Evolutionary conservation across 257 asterid genomes (phyloP), one percentile per base, ranked within the genome.

Genomic region (Nicotiana benthamiana): DNA sequence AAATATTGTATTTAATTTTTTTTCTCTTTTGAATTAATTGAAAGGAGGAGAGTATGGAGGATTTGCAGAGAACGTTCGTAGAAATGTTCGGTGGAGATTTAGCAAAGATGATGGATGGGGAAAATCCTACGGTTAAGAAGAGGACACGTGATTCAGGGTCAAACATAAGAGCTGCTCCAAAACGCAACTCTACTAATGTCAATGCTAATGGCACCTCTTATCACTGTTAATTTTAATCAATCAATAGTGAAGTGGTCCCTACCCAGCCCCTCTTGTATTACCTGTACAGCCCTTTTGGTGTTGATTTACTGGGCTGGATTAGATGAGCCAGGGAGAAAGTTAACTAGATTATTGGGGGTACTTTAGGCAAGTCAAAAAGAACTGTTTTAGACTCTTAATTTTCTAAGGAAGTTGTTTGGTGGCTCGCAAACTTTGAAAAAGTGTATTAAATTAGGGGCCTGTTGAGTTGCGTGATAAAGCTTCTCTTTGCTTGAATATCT

Each of bases 1-100:
- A n/a, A 12, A 1, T 3, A 9, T 51, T 27, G 18, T 12, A 9
- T 17, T 18, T 30, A n/a, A 1, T 5, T 11, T n/a, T n/a, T n/a
- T n/a, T n/a, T n/a, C n/a, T n/a, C n/a, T n/a, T 77, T 15, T 68
- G 54, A 67, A 15, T 65, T 54, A 30, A 54, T 16, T 74, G 24
- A 9, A 83, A 93, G 96, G 97, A 89, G 83, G 98, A 93, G 91
- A 93, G 95, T 83, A 20, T 94, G 7, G 98, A 93, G 89, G 98
- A 94, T 81, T 89, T 93, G 80, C 97, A 92, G 88, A 89, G 89
- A 80, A 88, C 96, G 5, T 94, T 94, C 24, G 91, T 92, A 83
- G 97, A 94, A 1, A 85, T 93, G 92, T 94, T 94, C 78, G 98
- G 98, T 17, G 92, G 88, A 17, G 98, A 94, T 88, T 82, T 93